phyloP scores from a whole-genome alignment of 768 basidiomycete genomes.

The Sarcomyxa edulis region DNA sequence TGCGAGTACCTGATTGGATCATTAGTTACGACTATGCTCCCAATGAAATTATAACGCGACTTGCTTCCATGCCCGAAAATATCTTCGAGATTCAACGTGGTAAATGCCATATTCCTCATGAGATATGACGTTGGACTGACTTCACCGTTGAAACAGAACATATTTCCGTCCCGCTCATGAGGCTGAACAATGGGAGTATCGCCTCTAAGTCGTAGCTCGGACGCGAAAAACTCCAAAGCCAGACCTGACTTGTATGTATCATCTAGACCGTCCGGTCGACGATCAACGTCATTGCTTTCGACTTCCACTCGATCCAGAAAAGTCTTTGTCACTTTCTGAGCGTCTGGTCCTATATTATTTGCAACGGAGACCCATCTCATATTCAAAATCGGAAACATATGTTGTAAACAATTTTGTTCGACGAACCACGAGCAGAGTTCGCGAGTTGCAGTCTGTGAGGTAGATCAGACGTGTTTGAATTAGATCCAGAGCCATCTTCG shows the following conservation, averaged over 20 bases:
- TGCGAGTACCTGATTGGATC: constrained; percentile 5
- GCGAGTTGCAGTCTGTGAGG: constrained; percentile 32
- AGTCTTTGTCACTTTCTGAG: constrained; percentile 41
- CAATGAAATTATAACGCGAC: too few species aligned
- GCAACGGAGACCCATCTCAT: constrained; percentile 1
- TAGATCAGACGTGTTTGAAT: constrained; percentile 16
- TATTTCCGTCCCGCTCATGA: constrained; percentile 47
- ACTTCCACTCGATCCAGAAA: too few species aligned
- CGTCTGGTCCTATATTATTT: constrained; percentile 56
- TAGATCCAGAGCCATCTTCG: constrained; percentile 8
- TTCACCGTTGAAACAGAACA: constrained; percentile 88
- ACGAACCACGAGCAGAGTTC: constrained; percentile 59
- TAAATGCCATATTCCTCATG: neutral
- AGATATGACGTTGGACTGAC: constrained; percentile 27
- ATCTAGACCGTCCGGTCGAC: constrained; percentile 11
- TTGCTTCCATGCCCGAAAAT: constrained; percentile 76
- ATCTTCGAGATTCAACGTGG: constrained; percentile 28
- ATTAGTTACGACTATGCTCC: neutral
- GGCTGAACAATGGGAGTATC: constrained; percentile 57
- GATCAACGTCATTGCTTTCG: too few species aligned
- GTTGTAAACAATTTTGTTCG: too few species aligned
- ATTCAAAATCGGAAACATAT: too few species aligned
- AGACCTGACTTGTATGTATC: constrained; percentile 9
- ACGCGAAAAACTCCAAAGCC: constrained; percentile 57
- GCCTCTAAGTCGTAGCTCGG: constrained; percentile 74